phyloP scores from a whole-genome alignment of 176 grass and related monocot species.

The Triticum dicoccoides region DNA sequence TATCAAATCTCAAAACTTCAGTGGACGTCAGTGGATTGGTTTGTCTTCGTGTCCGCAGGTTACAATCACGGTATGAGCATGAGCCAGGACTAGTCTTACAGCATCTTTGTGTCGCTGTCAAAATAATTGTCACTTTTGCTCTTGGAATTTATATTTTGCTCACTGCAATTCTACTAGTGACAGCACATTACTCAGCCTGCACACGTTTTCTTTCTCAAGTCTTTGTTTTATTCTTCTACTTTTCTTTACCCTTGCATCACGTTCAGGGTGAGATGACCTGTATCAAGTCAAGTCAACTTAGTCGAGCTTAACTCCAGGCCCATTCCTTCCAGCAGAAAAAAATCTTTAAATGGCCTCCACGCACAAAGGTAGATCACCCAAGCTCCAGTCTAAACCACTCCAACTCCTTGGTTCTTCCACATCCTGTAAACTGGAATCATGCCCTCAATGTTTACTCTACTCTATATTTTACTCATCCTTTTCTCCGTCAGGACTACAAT shows the following conservation, averaged over 20 bases:
- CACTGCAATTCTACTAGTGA: too few relatives aligned
- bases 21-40: too few relatives aligned
- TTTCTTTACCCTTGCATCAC: neutral
- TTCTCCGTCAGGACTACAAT: neutral
- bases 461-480: neutral
- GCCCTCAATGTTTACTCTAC: neutral
- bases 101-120: too few relatives aligned
- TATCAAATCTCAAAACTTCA: too few relatives aligned
- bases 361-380: too few relatives aligned
- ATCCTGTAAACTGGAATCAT: neutral
- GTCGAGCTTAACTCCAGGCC: neutral
- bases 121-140: too few relatives aligned
- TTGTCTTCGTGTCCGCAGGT: too few relatives aligned
- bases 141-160: too few relatives aligned
- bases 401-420: neutral
- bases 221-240: neutral
- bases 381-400: neutral
- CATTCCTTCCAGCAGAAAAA: too few relatives aligned
- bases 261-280: neutral
- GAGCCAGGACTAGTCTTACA: neutral
- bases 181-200: too few relatives aligned
- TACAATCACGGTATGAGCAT: neutral
- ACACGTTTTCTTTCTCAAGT: neutral
- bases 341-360: neutral
- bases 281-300: neutral